Conservation (phyloP, 148 eudicot genomes). For the Salicornia ramosissima region DNA sequence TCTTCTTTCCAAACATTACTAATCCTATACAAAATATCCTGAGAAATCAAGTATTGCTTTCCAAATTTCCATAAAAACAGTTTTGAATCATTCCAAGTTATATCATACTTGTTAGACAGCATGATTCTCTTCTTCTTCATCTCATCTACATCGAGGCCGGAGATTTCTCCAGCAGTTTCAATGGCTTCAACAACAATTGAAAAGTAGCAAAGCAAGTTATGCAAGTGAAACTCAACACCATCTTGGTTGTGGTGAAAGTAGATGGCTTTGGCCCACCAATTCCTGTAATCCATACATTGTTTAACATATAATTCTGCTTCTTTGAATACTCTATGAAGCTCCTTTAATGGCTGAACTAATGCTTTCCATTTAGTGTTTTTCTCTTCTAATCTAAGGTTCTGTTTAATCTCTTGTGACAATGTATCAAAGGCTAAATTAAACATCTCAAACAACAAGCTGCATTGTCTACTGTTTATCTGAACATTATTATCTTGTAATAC, state of each 20-base stretch:
- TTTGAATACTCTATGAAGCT: constrained; percentile 50
- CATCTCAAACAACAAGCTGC: constrained; percentile 43
- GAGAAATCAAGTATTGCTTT: constrained; percentile 51
- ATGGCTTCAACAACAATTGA: constrained; percentile 53
- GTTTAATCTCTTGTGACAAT: constrained; percentile 48
- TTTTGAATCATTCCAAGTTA: constrained; percentile 53
- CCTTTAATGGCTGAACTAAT: constrained; percentile 50
- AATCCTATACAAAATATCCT: constrained; percentile 38
- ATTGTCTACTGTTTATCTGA: constrained; percentile 52
- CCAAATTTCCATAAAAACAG: constrained; percentile 55
- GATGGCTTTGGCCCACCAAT: constrained; percentile 59
- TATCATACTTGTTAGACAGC: constrained; percentile 46
- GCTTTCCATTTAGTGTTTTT: constrained; percentile 62
- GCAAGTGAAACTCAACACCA: constrained; percentile 52
- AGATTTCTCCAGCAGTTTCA: constrained; percentile 55
- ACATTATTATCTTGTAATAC: constrained; percentile 42
- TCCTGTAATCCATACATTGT: constrained; percentile 40
- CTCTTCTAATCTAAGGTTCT: constrained; percentile 53
- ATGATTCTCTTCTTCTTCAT: constrained; percentile 57
- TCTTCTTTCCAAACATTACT: constrained; percentile 42
- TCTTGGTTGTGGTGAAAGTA: constrained; percentile 40
- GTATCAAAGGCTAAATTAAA: constrained; percentile 43
- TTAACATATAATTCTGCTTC: constrained; percentile 57
- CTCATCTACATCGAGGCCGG: constrained; percentile 49
- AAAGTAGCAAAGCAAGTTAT: constrained; percentile 48